phyloP scores from a whole-genome alignment of 1,139 yeast genomes.

The Citeromyces hawaiiensis region DNA sequence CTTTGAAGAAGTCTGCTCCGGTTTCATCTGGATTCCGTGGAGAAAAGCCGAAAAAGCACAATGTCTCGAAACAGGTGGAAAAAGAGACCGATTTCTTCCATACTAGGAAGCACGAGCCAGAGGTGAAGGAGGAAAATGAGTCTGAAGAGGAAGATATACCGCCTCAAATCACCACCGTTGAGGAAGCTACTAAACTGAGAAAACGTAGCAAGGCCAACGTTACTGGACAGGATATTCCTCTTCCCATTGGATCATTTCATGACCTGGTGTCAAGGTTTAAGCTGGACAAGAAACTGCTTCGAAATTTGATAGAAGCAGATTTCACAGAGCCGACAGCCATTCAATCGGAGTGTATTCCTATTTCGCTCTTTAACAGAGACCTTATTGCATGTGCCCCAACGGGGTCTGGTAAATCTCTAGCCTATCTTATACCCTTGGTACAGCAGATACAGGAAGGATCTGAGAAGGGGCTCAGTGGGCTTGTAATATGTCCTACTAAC shows the following conservation, averaged over 20 bases:
- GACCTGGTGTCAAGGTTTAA: conserved; percentile 61
- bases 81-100: conserved; percentile 64
- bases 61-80: conserved; percentile 23
- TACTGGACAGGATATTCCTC: conserved; percentile 66
- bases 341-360: conserved; percentile 78
- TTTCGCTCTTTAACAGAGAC: conserved; percentile 51
- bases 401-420: conserved; percentile 87
- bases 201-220: conserved; percentile 46
- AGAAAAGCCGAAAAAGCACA: conserved; percentile 21
- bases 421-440: conserved; percentile 72
- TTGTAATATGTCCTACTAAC: conserved; percentile 85
- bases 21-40: conserved; percentile 17
- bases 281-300: conserved; percentile 46
- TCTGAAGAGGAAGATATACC: conserved; percentile 15
- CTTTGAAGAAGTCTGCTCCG: conserved; percentile 40
- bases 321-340: conserved; percentile 85
- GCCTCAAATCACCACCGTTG: conserved; percentile 32
- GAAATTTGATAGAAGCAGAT: conserved; percentile 53
- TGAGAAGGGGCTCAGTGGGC: conserved; percentile 48
- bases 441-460: conserved; percentile 28
- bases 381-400: conserved; percentile 87
- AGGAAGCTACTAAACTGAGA: conserved; percentile 47
- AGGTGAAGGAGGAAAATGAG: conserved; percentile 11
- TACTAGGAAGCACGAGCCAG: conserved; percentile 24
- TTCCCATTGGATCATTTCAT: conserved; percentile 82